phyloP scores from a whole-genome alignment of 164 flowering plant species.

The Amborella trichopoda region DNA sequence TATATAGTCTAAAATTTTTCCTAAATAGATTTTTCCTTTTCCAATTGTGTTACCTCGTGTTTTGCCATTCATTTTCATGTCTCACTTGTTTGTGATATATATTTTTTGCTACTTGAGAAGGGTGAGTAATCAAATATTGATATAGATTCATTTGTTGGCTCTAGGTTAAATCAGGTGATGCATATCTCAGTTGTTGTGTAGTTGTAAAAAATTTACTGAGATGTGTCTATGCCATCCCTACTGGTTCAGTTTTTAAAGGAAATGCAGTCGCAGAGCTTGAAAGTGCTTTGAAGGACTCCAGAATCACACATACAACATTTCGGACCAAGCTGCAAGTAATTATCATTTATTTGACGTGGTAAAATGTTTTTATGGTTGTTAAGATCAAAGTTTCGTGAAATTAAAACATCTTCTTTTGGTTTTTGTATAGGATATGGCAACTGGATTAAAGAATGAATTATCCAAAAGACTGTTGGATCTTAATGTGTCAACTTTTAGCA shows the following conservation, averaged over 20 bases:
- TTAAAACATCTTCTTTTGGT: background rate
- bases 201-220: constrained; percentile 88
- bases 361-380: background rate
- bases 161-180: constrained; percentile 66
- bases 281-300: constrained; percentile 40
- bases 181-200: constrained; percentile 80
- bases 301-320: constrained; percentile 29
- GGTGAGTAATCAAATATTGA: background rate
- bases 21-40: no score
- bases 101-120: background rate
- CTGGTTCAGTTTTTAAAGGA: constrained; percentile 32
- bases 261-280: constrained; percentile 48
- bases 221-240: constrained; percentile 86
- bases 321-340: constrained; percentile 59
- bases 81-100: background rate
- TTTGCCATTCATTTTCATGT: background rate
- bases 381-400: background rate
- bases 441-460: constrained; percentile 64
- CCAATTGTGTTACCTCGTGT: no score
- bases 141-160: constrained; percentile 1
- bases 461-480: constrained; percentile 40
- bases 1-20: no score
- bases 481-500: constrained; percentile 69
- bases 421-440: constrained; percentile 59
- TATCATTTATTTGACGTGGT: no score